A percentile compares a stretch with the other conserved stretches of the same genome.
Conservation (phyloP, 345 rosid species). For the Abelmoschus esculentus region DNA sequence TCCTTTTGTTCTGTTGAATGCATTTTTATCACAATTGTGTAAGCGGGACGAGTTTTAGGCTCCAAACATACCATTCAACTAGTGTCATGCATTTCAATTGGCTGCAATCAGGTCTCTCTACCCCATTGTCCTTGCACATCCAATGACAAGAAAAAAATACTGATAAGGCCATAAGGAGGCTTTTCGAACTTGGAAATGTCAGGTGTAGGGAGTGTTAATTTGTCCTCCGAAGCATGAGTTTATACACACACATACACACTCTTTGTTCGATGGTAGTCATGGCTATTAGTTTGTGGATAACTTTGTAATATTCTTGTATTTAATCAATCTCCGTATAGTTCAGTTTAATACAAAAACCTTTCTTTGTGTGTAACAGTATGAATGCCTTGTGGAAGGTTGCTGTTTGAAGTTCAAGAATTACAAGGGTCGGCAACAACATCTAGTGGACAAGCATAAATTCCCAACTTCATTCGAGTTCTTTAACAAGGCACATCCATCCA, state of each 20-base stretch:
- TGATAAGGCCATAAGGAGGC: too few relatives aligned
- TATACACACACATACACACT: too few relatives aligned
- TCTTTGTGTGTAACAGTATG: constrained; percentile 44
- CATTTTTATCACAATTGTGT: too few relatives aligned
- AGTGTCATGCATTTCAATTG: too few relatives aligned
- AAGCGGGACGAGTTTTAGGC: too few relatives aligned
- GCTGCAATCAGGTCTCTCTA: background rate
- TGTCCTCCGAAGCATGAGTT: too few relatives aligned
- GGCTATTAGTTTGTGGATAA: background rate
- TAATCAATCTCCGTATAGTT: background rate
- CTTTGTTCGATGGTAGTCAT: background rate
- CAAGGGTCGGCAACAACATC: constrained; percentile 72
- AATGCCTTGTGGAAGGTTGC: constrained; percentile 91
- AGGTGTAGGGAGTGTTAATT: too few relatives aligned
- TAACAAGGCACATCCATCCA: constrained; percentile 61
- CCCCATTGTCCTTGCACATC: too few relatives aligned
- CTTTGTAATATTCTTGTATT: background rate
- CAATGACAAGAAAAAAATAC: too few relatives aligned
- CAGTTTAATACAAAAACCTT: background rate
- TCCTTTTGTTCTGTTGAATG: too few relatives aligned
- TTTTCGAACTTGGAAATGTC: too few relatives aligned
- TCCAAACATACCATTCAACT: too few relatives aligned
- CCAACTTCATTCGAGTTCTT: constrained; percentile 79
- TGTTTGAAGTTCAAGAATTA: constrained; percentile 67
- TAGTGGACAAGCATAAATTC: constrained; percentile 82